Evolutionary conservation across 1,139 yeast species (phyloP), one percentile per base, ranked within the genome.

Genomic region (Pichia inconspicua): DNA sequence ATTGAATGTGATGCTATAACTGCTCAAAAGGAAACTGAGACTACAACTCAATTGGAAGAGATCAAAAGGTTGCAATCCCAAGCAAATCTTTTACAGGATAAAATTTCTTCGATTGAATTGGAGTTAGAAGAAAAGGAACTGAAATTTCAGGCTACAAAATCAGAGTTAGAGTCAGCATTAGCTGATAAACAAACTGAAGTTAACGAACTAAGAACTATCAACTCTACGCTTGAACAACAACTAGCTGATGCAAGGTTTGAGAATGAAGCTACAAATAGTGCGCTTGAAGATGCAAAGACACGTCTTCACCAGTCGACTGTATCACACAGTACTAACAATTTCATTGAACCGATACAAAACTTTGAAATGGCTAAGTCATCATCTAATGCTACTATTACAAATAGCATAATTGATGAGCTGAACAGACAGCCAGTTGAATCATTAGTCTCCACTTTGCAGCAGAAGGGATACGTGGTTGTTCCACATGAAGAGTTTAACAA

Each of bases 381-480:
- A 4, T 53, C 55, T 9, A 39, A 42, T 44, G 53, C 49, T 12
- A 52, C 56, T 0, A 51, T 53, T 11, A 53, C 55, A 5, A 39
- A 47, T 39, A 43, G 45, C 9, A 50, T 48, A 25, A 31, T 47
- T 28, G 43, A 50, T 34, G 45, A 53, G n/a, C 47, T 56, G 2
- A 44, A 60, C 5, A 40, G 32, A 2, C 44, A 47, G 39, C 41
- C 46, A 8, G 34, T 59, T 11, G 57, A 55, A 7, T 49, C 43
- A 25, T 48, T 60, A 22, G 49, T 53, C 15, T 34, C 52, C 8
- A 50, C 52, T 32, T 47, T 58, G 43, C 40, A 50, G 15, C 46
- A 45, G 11, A 45, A 44, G 22, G 65, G 64, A 5, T 58, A 57
- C 39, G 53, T 49, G n/a, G 51, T 59, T 31, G n/a, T 62, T 14